Conservation (phyloP, 345 rosid species). For the Eucalyptus grandis region DNA sequence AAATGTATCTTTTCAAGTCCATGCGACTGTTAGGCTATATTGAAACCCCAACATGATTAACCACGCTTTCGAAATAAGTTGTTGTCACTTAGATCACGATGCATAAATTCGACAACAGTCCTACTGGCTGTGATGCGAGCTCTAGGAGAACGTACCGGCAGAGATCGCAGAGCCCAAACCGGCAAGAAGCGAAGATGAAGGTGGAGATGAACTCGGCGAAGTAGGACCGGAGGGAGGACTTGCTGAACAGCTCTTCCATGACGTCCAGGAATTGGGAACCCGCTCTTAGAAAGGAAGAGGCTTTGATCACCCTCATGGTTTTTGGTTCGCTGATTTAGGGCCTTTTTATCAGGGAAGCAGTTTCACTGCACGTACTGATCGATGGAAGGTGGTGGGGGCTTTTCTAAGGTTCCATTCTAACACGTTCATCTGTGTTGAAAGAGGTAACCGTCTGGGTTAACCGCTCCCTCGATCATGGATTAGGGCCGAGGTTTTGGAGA, state of each 20-base stretch:
- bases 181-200: constrained; percentile 3
- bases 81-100: neutral
- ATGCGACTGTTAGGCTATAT: neutral
- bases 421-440: neutral
- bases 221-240: neutral
- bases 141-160: neutral
- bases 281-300: neutral
- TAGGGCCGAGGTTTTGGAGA: neutral
- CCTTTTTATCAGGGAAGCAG: neutral
- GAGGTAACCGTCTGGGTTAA: neutral
- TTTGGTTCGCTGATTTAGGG: neutral
- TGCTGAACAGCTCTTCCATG: constrained; percentile 1
- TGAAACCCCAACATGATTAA: neutral
- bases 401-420: neutral
- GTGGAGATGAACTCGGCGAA: constrained; percentile 6
- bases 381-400: neutral
- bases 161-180: neutral
- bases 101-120: neutral
- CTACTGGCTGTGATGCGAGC: neutral
- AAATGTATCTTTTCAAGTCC: neutral
- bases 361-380: neutral
- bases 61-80: neutral
- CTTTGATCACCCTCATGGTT: neutral
- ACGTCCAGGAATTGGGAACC: neutral
- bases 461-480: neutral